These are phyloP conservation scores for Eucalyptus tenuipes DNA, from an alignment of 345 rosid genomes.

Conservation along the genomic window DNA sequence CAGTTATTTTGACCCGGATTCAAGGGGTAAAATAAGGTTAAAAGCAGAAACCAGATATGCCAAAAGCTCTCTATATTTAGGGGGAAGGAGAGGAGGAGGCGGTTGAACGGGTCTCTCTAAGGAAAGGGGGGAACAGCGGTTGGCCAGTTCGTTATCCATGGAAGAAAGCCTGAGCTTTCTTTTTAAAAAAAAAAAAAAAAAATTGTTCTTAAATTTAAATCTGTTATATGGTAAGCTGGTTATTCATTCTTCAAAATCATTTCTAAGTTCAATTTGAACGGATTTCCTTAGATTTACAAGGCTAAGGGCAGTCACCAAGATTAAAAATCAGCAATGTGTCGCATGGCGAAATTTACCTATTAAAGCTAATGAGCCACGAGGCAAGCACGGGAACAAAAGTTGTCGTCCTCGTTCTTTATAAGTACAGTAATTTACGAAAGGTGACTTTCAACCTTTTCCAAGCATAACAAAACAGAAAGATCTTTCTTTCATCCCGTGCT, in stretches of 20 bases:
- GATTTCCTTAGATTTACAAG: neutral
- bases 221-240: neutral
- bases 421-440: neutral
- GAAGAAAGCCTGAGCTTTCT: neutral
- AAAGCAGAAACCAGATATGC: neutral
- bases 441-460: neutral
- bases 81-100: neutral
- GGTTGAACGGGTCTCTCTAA: neutral
- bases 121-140: neutral
- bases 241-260: neutral
- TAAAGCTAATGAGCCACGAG: neutral
- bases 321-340: neutral
- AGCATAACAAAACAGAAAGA: neutral
- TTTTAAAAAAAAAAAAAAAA: too few species aligned
- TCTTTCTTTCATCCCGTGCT: neutral
- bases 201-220: neutral
- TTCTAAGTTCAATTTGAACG: neutral
- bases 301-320: neutral
- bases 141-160: neutral
- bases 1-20: neutral
- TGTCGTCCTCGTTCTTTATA: neutral
- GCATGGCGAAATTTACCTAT: neutral
- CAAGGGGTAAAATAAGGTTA: neutral
- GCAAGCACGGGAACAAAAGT: neutral
- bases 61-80: neutral